Conservation (phyloP, 2,329 filamentous ascomycete species). For the Pseudogymnoascus sp. region DNA sequence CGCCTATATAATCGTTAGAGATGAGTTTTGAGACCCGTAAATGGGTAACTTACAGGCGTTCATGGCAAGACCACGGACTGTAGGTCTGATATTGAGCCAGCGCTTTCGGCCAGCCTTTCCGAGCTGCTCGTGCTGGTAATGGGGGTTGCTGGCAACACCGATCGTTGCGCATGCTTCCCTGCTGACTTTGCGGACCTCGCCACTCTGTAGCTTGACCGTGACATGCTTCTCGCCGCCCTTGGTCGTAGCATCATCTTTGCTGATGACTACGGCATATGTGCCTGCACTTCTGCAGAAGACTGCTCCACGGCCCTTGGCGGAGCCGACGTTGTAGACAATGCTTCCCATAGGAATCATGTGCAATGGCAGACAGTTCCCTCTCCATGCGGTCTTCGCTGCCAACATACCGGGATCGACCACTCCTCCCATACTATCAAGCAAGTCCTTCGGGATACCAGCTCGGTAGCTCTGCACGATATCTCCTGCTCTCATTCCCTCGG, state of each 20-base stretch:
- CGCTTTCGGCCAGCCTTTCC: conserved; percentile 91
- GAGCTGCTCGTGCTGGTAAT: conserved; percentile 81
- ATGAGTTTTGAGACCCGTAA: conserved; percentile 12
- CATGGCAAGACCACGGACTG: conserved; percentile 96
- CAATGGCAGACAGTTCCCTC: conserved; percentile 89
- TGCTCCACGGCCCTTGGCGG: conserved; percentile 60
- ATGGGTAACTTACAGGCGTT: conserved; percentile 64
- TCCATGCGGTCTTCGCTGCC: conserved; percentile 85
- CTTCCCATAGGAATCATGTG: conserved; percentile 97
- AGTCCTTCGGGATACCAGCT: conserved; percentile 74
- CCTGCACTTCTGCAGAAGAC: conserved; percentile 94
- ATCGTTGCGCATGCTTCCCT: conserved; percentile 92
- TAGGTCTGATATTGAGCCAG: conserved; percentile 90
- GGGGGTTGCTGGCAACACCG: conserved; percentile 85
- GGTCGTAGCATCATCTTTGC: conserved; percentile 71
- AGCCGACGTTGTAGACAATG: conserved; percentile 82
- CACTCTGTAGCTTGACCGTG: conserved; percentile 79
- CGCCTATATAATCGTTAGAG: conserved; percentile 42
- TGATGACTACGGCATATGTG: conserved; percentile 79
- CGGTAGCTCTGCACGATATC: conserved; percentile 90
- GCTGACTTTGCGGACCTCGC: conserved; percentile 81
- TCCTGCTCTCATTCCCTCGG: conserved; percentile 85
- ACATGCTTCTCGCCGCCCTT: conserved; percentile 66
- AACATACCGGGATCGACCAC: conserved; percentile 89
- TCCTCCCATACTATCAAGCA: conserved; percentile 89